phyloP scores from a whole-genome alignment of 2,329 filamentous ascomycete genomes.

The Colletotrichum neosansevieriae region DNA sequence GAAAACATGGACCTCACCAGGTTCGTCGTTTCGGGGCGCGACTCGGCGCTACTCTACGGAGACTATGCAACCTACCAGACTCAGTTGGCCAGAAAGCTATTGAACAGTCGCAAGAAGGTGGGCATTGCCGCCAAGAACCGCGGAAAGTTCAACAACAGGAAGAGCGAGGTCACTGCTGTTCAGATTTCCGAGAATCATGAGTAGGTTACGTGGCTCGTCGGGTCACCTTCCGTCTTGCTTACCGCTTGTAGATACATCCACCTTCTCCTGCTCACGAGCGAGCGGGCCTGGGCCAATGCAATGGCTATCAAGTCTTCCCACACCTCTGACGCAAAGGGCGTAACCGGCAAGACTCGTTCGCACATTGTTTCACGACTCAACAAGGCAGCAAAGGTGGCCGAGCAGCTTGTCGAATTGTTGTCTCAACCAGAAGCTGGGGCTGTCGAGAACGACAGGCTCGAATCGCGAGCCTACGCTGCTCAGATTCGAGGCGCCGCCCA shows the following conservation, averaged over 20 bases:
- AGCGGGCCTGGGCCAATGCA: slow-evolving; percentile 94
- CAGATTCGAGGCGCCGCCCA: slow-evolving; percentile 81
- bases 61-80: slow-evolving; percentile 89
- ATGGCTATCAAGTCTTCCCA: slow-evolving; percentile 93
- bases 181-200: slow-evolving; percentile 81
- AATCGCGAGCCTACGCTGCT: slow-evolving; percentile 86
- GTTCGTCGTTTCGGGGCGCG: slow-evolving; percentile 82
- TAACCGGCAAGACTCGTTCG: slow-evolving; percentile 82
- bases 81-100: slow-evolving; percentile 83
- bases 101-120: slow-evolving; percentile 86
- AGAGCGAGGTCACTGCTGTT: slow-evolving; percentile 76
- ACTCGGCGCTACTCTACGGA: slow-evolving; percentile 86
- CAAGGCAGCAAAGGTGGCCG: slow-evolving; percentile 81
- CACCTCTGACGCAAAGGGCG: slow-evolving; percentile 81
- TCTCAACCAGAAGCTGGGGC: slow-evolving; percentile 73
- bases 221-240: slow-evolving; percentile 20
- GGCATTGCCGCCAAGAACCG: slow-evolving; percentile 86
- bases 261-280: slow-evolving; percentile 85
- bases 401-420: slow-evolving; percentile 75
- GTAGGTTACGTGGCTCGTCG: slow-evolving; percentile 58
- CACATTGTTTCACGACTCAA: slow-evolving; percentile 90
- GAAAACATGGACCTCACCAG: slow-evolving; percentile 87
- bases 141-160: slow-evolving; percentile 80
- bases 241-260: slow-evolving; percentile 72
- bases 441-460: slow-evolving; percentile 78